Evolutionary conservation across 2,329 filamentous ascomycete genomes (phyloP), one percentile per base, ranked within the genome.

Genomic region (Verruconis gallopava): DNA sequence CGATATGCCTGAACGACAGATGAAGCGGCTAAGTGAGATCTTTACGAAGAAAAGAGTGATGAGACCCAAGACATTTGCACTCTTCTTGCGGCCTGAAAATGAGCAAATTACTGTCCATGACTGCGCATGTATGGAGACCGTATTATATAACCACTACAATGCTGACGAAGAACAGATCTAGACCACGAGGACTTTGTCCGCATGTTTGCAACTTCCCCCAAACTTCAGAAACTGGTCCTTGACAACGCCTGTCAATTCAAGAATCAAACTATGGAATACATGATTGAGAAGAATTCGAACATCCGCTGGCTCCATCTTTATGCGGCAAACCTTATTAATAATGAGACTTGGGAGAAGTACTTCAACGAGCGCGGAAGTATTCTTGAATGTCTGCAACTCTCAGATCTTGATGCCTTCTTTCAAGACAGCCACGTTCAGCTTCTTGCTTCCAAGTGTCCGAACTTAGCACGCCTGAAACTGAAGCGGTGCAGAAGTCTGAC

Each of bases 241-340:
- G 77, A 81, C 38, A 89, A 88, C 53, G 85, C 80, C n/a, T 83
- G 91, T 38, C 88, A 94, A 55, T 81, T 95, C 68, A 94, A 93
- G 60, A 82, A 95, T 53, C 69, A 70, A 30, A 81, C 86, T 33
- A 72, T 95, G 59, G 75, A 85, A 40, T 94, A 89, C 57, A 73
- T 95, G 53, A 67, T 84, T 15, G 77, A 77, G 43, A 81, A 84
- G 37, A 72, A 81, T 38, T 72, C 76, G 38, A 61, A 72, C 5
- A 66, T 95, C n/a, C 73, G 77, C 46, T 71, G 76, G 43, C 68
- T 96, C 34, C 82, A 85, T 48, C 69, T 96, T 0, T 80, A 91
- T 48, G 84, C 85, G 9, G 77, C 85, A 6, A 96, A 94, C 50
- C 73, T 96, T 1, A 66, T 96, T 13, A 78, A 80, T 6, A 78